Base-by-base conservation (phyloP, 1,284 basidiomycete species). In the Pseudozyma thailandica region DNA sequence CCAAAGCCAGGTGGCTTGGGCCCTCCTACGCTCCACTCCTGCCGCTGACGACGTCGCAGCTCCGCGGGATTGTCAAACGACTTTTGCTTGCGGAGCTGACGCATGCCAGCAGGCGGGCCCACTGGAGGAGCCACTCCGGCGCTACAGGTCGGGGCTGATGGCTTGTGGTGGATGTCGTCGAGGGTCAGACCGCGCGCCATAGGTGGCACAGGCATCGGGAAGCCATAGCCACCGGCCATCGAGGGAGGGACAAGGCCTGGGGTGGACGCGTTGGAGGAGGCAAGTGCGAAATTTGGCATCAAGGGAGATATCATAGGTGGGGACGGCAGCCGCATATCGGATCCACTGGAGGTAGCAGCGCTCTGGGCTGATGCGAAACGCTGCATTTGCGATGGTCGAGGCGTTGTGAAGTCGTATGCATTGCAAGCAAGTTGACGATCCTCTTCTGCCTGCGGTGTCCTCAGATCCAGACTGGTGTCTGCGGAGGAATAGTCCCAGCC, bases 51-150 rank as follows among this genome's bases (percentile, higher is more conserved):
- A 7, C 64, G 59, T 23, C 71, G 60, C n/a, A 73, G 49, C 49
- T 73, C 71, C 23, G 60, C 48, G 1, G 71, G 71, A 28, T 69
- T 69, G 39, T 73, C 71, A 23, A 73, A 73, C 30, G 59, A 59
- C 31, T 71, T 71, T 35, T 71, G 66, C 61, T 71, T 73, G 31
- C 71, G 50, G 26, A 69, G 56, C 18, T 49, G 53, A 26, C 70
- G 64, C 30, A 61, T 60, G n/a, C 44, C 43, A 10, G 37, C 20
- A 3, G 28, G 30, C 3, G 62, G 62, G 9, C 15, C 31, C 0
- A n/a, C n/a, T n/a, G n/a, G n/a, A n/a, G n/a, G n/a, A n/a, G n/a
- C n/a, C n/a, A n/a, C n/a, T n/a, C n/a, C n/a, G n/a, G n/a, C n/a
- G n/a, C n/a, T n/a, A n/a, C n/a, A n/a, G n/a, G n/a, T n/a, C n/a